Evolutionary conservation across 805 yeast genomes (phyloP).

Genomic region (Yarrowia sp.): DNA sequence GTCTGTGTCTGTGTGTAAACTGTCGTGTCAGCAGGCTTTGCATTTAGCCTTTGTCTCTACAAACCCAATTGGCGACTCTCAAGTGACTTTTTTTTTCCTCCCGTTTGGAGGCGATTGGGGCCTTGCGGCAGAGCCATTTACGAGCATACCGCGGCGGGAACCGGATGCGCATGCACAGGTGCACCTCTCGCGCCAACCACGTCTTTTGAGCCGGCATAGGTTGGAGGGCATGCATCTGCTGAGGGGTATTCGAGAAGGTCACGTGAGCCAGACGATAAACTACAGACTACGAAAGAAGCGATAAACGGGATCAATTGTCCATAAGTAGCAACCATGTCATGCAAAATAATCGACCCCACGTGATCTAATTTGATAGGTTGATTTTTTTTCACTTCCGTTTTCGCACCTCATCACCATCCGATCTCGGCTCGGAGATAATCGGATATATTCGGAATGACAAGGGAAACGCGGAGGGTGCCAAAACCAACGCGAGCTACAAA

Average conservation of each 20-base stretch:
- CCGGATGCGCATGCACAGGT: background rate
- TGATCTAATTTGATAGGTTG: no score
- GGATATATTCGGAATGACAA: background rate
- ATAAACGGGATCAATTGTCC: no score
- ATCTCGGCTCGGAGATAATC: background rate
- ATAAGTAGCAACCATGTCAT: no score
- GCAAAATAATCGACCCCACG: no score
- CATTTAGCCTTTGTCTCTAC: slow-evolving; percentile 22
- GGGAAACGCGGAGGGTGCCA: background rate
- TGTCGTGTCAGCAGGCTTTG: slow-evolving; percentile 28
- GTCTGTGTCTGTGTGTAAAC: slow-evolving; percentile 5
- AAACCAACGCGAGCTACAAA: background rate
- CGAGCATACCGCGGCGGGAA: background rate
- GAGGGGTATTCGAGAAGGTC: slow-evolving; percentile 16
- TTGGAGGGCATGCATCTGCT: background rate
- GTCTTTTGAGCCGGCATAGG: no score
- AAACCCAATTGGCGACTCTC: slow-evolving; percentile 23
- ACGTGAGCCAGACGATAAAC: background rate
- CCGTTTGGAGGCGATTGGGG: no score
- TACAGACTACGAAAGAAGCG: no score
- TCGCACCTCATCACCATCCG: background rate
- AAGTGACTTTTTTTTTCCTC: background rate
- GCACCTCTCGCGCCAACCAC: background rate
- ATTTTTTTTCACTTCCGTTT: background rate
- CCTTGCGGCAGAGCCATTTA: background rate